Percentiles rank a stretch among this genome's conserved stretches.
Conservation (phyloP, 352 stramenopile genomes). For the Phytophthora sansomeana region DNA sequence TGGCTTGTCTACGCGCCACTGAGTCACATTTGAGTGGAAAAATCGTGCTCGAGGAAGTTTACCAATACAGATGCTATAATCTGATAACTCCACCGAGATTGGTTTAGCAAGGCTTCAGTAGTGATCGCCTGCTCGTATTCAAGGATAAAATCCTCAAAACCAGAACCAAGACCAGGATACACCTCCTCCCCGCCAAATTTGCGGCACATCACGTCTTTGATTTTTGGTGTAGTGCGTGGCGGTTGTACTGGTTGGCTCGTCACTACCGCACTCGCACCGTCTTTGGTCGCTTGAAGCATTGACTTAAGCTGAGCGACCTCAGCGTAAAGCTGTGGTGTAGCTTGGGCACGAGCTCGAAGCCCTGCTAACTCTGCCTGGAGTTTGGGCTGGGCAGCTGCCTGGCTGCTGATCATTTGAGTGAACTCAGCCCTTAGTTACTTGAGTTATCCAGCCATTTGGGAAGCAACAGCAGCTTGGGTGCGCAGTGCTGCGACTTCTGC, state of each 20-base stretch:
- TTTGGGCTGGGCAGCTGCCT: neutral
- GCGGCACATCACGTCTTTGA: conserved; percentile 9
- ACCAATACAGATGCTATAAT: conserved; percentile 13
- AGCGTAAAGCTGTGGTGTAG: neutral
- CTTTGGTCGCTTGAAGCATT: neutral
- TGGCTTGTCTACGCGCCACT: conserved; percentile 8
- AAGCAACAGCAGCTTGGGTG: too few species aligned
- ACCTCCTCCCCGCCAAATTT: conserved; percentile 19
- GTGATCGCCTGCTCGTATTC: conserved; percentile 13
- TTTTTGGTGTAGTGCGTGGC: neutral
- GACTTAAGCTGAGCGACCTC: conserved; percentile 2
- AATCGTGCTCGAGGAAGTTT: conserved; percentile 15
- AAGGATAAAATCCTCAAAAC: conserved; percentile 23
- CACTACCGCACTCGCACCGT: too few species aligned
- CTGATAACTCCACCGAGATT: conserved; percentile 5
- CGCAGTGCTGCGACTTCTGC: too few species aligned
- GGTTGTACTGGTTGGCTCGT: too few species aligned
- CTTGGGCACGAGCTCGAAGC: neutral
- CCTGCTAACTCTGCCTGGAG: neutral
- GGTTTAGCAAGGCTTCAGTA: conserved; percentile 5
- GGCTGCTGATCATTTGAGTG: neutral
- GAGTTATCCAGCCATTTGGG: neutral
- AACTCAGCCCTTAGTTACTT: neutral
- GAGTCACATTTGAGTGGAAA: conserved; percentile 12
- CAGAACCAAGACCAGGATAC: conserved; percentile 10